Percentiles rank a stretch among this genome's conserved stretches.
phyloP scores from a whole-genome alignment of 768 basidiomycete genomes.

The Sarcodon sp. region DNA sequence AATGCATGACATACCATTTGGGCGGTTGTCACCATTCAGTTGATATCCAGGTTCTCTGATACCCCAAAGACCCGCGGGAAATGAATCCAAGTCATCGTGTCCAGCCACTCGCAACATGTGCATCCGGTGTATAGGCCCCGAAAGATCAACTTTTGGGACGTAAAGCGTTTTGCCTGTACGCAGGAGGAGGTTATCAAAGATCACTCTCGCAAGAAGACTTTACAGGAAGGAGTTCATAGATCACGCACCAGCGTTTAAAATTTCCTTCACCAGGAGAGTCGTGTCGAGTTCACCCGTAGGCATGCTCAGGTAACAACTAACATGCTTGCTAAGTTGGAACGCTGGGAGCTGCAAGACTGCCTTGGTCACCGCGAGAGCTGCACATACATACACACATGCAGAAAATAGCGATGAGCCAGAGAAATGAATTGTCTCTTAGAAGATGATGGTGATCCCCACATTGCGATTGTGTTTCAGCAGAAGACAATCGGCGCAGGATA shows the following conservation, averaged over 20 bases:
- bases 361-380: slow-evolving; percentile 34
- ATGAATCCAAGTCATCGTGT: slow-evolving; percentile 38
- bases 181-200: not conserved
- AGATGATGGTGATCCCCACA: slow-evolving; percentile 28
- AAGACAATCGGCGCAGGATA: slow-evolving; percentile 30
- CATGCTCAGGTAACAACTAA: slow-evolving; percentile 79
- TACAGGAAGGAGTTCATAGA: not conserved
- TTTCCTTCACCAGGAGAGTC: slow-evolving; percentile 28
- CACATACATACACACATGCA: slow-evolving; percentile 2
- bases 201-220: not conserved
- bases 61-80: slow-evolving; percentile 60
- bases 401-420: slow-evolving; percentile 2
- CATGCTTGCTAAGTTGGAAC: slow-evolving; percentile 31
- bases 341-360: slow-evolving; percentile 36
- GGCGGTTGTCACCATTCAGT: slow-evolving; percentile 31
- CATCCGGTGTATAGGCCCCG: slow-evolving; percentile 33
- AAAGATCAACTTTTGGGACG: slow-evolving; percentile 49
- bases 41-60: slow-evolving; percentile 51
- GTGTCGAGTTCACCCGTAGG: slow-evolving; percentile 61
- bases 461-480: slow-evolving; percentile 39
- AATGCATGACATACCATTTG: slow-evolving; percentile 31
- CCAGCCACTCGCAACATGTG: slow-evolving; percentile 53
- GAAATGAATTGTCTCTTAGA: slow-evolving; percentile 3
- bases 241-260: slow-evolving; percentile 41
- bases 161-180: slow-evolving; percentile 48